Conservation (phyloP, 106 monocot species). For the Allium fistulosum region DNA sequence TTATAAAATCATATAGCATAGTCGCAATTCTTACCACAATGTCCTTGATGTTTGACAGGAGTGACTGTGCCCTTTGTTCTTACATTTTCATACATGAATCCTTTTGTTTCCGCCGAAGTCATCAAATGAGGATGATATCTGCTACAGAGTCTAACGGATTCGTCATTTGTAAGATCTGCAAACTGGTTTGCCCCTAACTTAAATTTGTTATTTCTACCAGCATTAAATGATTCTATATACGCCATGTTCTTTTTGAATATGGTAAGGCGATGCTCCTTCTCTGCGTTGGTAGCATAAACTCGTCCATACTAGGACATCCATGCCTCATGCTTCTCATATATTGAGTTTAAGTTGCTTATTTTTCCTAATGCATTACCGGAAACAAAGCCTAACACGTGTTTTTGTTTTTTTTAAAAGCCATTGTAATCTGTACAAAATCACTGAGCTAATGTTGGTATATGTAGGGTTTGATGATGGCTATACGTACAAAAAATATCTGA, state of each 20-base stretch:
- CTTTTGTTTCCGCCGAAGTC: too few species aligned
- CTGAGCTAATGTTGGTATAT: too few species aligned
- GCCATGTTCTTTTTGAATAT: conserved; percentile 66
- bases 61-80: conserved; percentile 63
- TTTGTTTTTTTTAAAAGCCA: too few species aligned
- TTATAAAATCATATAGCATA: not conserved
- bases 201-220: conserved; percentile 25
- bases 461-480: too few species aligned
- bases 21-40: conserved; percentile 36
- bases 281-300: conserved; percentile 14
- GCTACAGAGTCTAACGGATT: conserved; percentile 41
- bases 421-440: too few species aligned
- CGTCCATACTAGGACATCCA: conserved; percentile 30
- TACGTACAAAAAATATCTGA: too few species aligned
- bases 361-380: too few species aligned
- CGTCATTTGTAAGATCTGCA: conserved; percentile 83
- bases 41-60: conserved; percentile 64
- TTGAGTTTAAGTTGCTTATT: too few species aligned
- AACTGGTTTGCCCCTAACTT: conserved; percentile 60
- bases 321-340: conserved; percentile 10
- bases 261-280: conserved; percentile 37
- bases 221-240: conserved; percentile 61
- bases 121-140: conserved; percentile 14
- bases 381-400: too few species aligned
- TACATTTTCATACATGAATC: conserved; percentile 19